phyloP scores from a whole-genome alignment of 495 filamentous ascomycete species.

The Clohesyomyces aquaticus region DNA sequence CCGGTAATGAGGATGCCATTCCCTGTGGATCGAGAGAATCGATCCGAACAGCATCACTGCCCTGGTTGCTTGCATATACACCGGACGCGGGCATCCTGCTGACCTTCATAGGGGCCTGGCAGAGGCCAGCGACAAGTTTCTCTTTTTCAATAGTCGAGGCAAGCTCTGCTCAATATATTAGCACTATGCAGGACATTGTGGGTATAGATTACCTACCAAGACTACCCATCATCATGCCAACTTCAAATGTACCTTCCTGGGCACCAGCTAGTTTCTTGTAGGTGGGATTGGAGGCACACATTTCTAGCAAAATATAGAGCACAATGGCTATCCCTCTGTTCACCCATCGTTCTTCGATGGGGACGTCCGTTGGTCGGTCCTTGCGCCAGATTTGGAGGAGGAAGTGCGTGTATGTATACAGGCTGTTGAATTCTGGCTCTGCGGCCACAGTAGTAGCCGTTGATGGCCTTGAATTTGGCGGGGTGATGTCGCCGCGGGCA shows the following conservation, averaged over 20 bases:
- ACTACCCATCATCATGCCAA: neutral
- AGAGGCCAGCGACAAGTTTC: neutral
- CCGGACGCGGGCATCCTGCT: neutral
- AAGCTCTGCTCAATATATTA: constrained; percentile 8
- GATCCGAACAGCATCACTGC: neutral
- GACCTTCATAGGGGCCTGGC: neutral
- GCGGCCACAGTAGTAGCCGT: no score
- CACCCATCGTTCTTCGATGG: constrained; percentile 5
- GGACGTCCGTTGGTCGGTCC: neutral
- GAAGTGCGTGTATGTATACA: neutral
- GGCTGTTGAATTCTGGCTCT: neutral
- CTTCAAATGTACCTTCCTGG: neutral
- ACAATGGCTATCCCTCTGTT: constrained; percentile 4
- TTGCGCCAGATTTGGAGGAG: neutral
- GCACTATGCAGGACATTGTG: neutral
- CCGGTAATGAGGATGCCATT: neutral
- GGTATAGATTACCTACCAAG: neutral
- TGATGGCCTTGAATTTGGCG: no score
- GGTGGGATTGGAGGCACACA: constrained; percentile 6
- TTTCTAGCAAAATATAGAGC: neutral
- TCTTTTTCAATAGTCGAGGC: neutral
- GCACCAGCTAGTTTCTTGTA: neutral
- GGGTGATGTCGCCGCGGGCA: neutral
- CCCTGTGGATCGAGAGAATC: neutral
- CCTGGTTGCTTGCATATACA: neutral